Percentiles rank a stretch among this genome's conserved stretches.
Conservation (phyloP, 768 basidiomycete genomes). For the Gymnopilus dilepis region DNA sequence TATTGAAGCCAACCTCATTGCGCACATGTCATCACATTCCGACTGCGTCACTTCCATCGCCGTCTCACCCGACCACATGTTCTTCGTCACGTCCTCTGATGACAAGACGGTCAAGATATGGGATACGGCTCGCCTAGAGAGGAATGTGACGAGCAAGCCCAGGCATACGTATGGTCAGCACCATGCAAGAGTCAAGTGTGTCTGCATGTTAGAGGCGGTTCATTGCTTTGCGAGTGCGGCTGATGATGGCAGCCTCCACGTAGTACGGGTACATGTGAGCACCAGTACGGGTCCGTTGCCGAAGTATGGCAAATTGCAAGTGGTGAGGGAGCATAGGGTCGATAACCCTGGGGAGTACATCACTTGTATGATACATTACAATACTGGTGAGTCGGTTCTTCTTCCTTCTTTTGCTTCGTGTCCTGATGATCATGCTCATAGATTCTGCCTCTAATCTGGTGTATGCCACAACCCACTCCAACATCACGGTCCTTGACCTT, state of each 20-base stretch:
- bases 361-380: slow-evolving; percentile 82
- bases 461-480: slow-evolving; percentile 83
- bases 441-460: slow-evolving; percentile 84
- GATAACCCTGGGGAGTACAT: slow-evolving; percentile 80
- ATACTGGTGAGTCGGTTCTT: slow-evolving; percentile 58
- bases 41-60: slow-evolving; percentile 81
- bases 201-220: slow-evolving; percentile 84
- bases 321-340: slow-evolving; percentile 80
- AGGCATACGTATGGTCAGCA: slow-evolving; percentile 66
- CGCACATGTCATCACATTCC: slow-evolving; percentile 83
- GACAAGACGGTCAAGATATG: slow-evolving; percentile 75
- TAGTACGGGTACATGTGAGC: slow-evolving; percentile 82
- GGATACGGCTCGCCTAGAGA: slow-evolving; percentile 20
- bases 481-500: slow-evolving; percentile 79
- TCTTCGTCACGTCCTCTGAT: slow-evolving; percentile 93
- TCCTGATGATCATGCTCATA: slow-evolving; percentile 2
- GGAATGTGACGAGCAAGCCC: slow-evolving; percentile 39
- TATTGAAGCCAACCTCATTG: slow-evolving; percentile 80
- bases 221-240: slow-evolving; percentile 91
- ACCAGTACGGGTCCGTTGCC: slow-evolving; percentile 67
- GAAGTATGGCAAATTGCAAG: slow-evolving; percentile 81
- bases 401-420: background rate
- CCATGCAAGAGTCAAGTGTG: slow-evolving; percentile 64
- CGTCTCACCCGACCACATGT: slow-evolving; percentile 92
- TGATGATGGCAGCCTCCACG: slow-evolving; percentile 82